Evolutionary conservation across 768 basidiomycete species (phyloP), one percentile per base, ranked within the genome.

Genomic region (Pluteus cervinus): DNA sequence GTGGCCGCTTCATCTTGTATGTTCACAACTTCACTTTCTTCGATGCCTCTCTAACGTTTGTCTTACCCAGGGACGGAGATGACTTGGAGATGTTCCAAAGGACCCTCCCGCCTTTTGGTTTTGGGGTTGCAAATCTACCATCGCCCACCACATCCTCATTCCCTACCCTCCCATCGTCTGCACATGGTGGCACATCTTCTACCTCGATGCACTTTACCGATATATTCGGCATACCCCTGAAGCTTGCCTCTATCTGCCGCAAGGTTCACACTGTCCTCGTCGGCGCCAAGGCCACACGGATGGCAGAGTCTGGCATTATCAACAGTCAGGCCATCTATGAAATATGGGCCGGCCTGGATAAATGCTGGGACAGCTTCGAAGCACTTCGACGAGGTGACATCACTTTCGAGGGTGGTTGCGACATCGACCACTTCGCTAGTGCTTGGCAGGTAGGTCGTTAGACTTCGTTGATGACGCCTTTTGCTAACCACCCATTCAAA

Each of bases 341-440:
- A 41, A 81, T 88, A n/a, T 97, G 91, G 92, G 76, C 82, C 20
- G 73, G 74, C 20, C 75, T 96, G 7, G 86, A 89, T 43, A 63
- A 63, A 28, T 87, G 79, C 47, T 93, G 89, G 90, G 73, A 83
- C 24, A 86, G 90, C 29, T 81, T 96, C 34, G 87, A 89, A 26
- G 56, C 59, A 6, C 62, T 92, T 42, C 68, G 76, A 29, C 60
- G 66, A 29, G 50, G 50, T 23, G 46, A 54, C 22, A 30, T 48
- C 21, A 52, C 49, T 30, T 54, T 53, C 40, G 56, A 64, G 17
- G 62, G 65, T 15, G 58, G 61, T 21, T 55, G 60, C 20, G 67
- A 69, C 33, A 59, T 71, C 24, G 69, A 71, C 29, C 61, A 81
- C 40, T 92, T 86, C 53, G 79, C 82, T 30, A 80, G 85, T 51